Base-by-base conservation (phyloP, 192 early-diverging fungal genomes). In the Podila horticola region DNA sequence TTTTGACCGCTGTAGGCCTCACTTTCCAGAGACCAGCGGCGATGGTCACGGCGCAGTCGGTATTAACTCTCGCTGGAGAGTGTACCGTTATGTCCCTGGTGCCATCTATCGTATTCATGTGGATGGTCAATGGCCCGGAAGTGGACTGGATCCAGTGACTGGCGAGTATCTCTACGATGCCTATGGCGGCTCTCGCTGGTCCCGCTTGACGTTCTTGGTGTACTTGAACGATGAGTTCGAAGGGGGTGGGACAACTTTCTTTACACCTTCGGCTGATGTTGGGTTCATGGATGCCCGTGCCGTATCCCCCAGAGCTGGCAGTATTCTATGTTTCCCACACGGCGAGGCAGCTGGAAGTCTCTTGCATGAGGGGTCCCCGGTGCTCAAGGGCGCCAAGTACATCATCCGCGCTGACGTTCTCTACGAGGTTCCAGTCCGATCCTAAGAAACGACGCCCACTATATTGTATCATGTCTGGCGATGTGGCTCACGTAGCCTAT, bases 81-180 rank as follows among this genome's bases (percentile, higher is more conserved):
- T 90, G 9, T 92, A 92, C 63, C 84, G 91, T 17, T 92, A 92
- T 71, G 85, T 84, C 7, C 90, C 90, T 24, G 91, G 91, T 11
- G 86, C 89, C 6, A 82, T 92, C 19, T 92, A 91, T 63, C 84
- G 91, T 3, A 86, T 88, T 12, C 91, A 92, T 72, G 89, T 91
- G 26, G 91, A 92, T 71, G 91, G 91, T 11, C 88, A 88, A 49
- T 92, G 91, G 91, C 91, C 91, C 19, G 84, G 82, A n/a, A 83
- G 75, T 70, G 88, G 86, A 4, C 66, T 91, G 20, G 86, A 86
- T 57, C 85, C 84, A 15, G 61, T 66, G 26, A 83, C 87, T 33
- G 88, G 90, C 28, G 68, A 86, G 38, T 92, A 92, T 67, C 76
- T 86, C 11, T 92, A 91, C 63, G 91, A 92, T 74, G 83, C 82